These are phyloP conservation scores for Glonium stellatum DNA, from an alignment of 495 filamentous ascomycete species.

Conservation along the genomic window DNA sequence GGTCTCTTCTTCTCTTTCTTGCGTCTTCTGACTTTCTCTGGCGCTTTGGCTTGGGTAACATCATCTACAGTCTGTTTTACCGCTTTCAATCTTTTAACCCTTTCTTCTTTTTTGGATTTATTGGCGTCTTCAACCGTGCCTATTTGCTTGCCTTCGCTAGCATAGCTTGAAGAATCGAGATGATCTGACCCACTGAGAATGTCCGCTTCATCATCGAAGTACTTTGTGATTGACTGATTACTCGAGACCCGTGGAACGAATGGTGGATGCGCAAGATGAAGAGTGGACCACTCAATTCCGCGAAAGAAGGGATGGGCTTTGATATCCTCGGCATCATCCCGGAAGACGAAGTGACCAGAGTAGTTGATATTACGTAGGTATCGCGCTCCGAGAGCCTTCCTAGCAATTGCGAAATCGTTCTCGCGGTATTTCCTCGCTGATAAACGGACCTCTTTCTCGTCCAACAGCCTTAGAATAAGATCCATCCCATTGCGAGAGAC, in stretches of 20 bases:
- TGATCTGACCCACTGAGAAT: conserved; percentile 44
- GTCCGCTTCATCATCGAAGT: conserved; percentile 77
- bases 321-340: conserved; percentile 44
- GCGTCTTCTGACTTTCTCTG: conserved; percentile 32
- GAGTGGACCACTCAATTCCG: conserved; percentile 34
- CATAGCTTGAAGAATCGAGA: conserved; percentile 36
- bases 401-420: conserved; percentile 47
- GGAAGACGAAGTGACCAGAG: conserved; percentile 59
- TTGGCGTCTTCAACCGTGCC: neutral
- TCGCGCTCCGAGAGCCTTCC: conserved; percentile 14
- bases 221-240: conserved; percentile 70
- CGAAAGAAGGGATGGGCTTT: conserved; percentile 41
- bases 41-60: conserved; percentile 20
- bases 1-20: conserved; percentile 61
- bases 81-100: neutral
- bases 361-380: conserved; percentile 33
- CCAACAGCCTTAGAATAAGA: conserved; percentile 67
- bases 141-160: neutral
- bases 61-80: conserved; percentile 28
- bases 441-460: conserved; percentile 67
- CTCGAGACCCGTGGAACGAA: conserved; percentile 64
- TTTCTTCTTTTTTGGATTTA: neutral
- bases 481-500: conserved; percentile 55
- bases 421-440: conserved; percentile 62
- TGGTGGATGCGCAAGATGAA: conserved; percentile 61